Base-by-base conservation (phyloP, 2,329 filamentous ascomycete species). In the Hypoxylon sp. region DNA sequence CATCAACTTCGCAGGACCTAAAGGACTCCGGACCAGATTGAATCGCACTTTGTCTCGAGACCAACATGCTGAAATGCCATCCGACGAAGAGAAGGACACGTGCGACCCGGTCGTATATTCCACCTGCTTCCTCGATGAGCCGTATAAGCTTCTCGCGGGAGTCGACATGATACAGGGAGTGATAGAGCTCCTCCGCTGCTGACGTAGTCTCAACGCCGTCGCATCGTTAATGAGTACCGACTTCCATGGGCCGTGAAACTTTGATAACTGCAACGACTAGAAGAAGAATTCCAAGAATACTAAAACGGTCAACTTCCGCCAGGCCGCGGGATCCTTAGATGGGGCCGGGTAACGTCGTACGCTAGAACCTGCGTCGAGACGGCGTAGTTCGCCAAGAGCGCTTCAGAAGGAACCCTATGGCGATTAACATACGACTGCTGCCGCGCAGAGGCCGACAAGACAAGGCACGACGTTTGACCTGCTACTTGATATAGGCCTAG, bases 281-380 rank as follows among this genome's bases (percentile, higher is more conserved):
- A 25, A 37, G 4, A 8, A 23, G 11, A 9, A 1, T 2, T 9
- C 7, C 1, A 43, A 27, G 23, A 55, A n/a, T n/a, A n/a, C n/a
- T n/a, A n/a, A 60, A 4, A 74, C 71, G 0, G 58, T 73, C 5
- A 70, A 73, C 23, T 70, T 73, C n/a, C 58, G 69, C 8, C 19
- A 68, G 6, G 71, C 61, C 0, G 63, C 65, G 1, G 64, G 63
- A 0, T 67, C 59, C 7, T 52, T 73, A 1, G 64, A 73, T 23
- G 55, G 59, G 1, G 16, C n/a, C 75, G 71, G 72, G 51, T 72
- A 7, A 21, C 58, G 1, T 67, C 61, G 0, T 73, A 69, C 58
- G 61, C 63, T 3, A 61, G 54, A 27, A 73, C 75, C n/a, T 67
- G 70, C 21, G 45, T 66, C 0, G 67, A 71, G 8, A 37, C 74